Conservation (phyloP, 257 asterid species). For the Euphrasia confusa region DNA sequence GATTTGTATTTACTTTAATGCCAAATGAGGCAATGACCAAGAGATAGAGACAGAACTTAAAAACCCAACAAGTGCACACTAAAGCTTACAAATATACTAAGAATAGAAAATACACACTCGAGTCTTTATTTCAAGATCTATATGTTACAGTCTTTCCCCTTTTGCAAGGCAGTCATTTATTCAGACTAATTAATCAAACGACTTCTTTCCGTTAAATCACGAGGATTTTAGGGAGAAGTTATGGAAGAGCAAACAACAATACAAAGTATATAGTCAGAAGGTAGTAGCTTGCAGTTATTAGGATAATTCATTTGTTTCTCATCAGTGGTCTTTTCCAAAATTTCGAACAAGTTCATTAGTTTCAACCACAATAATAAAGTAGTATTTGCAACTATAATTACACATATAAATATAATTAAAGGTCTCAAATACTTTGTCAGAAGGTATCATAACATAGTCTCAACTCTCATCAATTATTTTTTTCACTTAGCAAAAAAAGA, state of each 20-base stretch:
- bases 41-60: neutral
- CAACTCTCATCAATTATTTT: neutral
- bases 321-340: neutral
- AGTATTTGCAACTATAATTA: neutral
- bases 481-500: neutral
- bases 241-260: neutral
- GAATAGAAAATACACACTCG: neutral
- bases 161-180: neutral
- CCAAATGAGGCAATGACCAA: neutral
- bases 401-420: neutral
- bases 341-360: neutral
- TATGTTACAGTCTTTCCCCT: neutral
- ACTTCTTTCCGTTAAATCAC: neutral
- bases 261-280: neutral
- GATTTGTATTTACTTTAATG: neutral
- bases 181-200: neutral
- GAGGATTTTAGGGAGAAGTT: neutral
- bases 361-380: neutral
- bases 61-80: neutral
- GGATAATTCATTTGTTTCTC: neutral
- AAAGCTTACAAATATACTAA: neutral
- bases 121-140: conserved; percentile 1
- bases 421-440: conserved; percentile 4
- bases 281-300: neutral
- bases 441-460: neutral